A percentile compares a stretch with the other conserved stretches of the same genome.
Conservation (phyloP, 192 early-diverging fungal species). For the Coemansia sp. region DNA sequence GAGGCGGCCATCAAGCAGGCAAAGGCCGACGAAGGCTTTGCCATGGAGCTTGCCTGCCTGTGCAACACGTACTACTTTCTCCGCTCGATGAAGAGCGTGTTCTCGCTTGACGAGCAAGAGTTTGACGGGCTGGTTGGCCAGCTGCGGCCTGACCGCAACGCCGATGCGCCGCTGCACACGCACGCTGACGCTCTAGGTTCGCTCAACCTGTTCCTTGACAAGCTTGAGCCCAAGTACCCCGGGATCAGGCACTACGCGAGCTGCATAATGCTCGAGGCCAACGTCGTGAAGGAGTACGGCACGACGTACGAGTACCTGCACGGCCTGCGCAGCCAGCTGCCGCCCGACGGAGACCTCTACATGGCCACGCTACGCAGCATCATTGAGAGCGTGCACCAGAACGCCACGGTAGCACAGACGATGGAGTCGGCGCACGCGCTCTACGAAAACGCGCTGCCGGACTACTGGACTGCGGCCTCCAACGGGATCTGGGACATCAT, state of each 20-base stretch:
- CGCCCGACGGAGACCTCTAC: conserved; percentile 31
- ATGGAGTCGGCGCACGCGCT: conserved; percentile 8
- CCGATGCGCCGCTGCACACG: conserved; percentile 7
- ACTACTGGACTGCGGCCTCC: conserved; percentile 20
- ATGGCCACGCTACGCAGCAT: conserved; percentile 34
- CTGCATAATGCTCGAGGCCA: conserved; percentile 36
- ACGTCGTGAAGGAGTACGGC: conserved; percentile 35
- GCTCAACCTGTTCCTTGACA: conserved; percentile 22
- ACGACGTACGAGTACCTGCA: conserved; percentile 21
- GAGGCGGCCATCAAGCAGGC: conserved; percentile 21
- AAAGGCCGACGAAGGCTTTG: conserved; percentile 3
- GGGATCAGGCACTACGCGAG: conserved; percentile 37
- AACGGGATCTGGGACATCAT: conserved; percentile 29
- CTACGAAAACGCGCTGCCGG: conserved; percentile 2
- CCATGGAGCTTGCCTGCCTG: conserved; percentile 18
- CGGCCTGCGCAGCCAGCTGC: conserved; percentile 32
- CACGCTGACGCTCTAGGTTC: conserved; percentile 16
- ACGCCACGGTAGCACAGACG: conserved; percentile 12
- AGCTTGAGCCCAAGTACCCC: conserved; percentile 26
- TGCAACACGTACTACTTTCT: conserved; percentile 44
- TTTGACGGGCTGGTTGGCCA: conserved; percentile 23
- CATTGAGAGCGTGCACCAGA: conserved; percentile 16
- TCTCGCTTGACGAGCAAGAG: conserved; percentile 12
- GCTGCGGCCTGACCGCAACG: conserved; percentile 9
- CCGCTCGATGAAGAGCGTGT: conserved; percentile 23